Evolutionary conservation across 371 early-diverging fungal species (phyloP).

Genomic region (Catenaria anguillulae): DNA sequence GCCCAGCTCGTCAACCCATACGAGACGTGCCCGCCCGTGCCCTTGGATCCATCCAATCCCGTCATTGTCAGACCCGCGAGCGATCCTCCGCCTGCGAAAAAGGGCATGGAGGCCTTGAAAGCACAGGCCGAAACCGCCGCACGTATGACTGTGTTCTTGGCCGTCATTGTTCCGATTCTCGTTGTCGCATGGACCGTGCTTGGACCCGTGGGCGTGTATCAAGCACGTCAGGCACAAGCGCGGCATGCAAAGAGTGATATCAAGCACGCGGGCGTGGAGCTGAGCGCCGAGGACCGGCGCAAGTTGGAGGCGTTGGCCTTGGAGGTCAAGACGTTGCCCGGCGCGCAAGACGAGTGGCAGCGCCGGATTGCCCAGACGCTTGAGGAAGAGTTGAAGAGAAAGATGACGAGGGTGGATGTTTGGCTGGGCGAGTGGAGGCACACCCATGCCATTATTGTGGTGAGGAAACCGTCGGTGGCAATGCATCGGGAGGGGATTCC

Average conservation of each 20-base stretch:
- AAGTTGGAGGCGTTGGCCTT: neutral
- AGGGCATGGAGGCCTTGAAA: neutral
- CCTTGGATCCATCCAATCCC: neutral
- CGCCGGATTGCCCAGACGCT: neutral
- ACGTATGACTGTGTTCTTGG: neutral
- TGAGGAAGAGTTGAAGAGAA: neutral
- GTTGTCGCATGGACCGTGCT: neutral
- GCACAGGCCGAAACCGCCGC: neutral
- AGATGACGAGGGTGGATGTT: neutral
- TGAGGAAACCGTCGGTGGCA: neutral
- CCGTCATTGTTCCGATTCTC: neutral
- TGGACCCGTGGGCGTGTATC: neutral
- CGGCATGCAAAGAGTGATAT: neutral
- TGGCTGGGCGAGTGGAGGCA: neutral
- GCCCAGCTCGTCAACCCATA: neutral
- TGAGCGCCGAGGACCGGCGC: no score
- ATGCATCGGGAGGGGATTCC: neutral
- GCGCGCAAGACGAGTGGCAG: neutral
- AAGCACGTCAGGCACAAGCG: neutral
- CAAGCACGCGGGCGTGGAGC: no score
- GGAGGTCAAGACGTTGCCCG: no score
- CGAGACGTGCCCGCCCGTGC: neutral
- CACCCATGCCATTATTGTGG: slow-evolving; percentile 1
- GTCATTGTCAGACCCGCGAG: neutral
- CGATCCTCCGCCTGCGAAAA: neutral